Evolutionary conservation across 805 yeast species (phyloP), one percentile per base, ranked within the genome.

Genomic region (Metschnikowia rubicola): DNA sequence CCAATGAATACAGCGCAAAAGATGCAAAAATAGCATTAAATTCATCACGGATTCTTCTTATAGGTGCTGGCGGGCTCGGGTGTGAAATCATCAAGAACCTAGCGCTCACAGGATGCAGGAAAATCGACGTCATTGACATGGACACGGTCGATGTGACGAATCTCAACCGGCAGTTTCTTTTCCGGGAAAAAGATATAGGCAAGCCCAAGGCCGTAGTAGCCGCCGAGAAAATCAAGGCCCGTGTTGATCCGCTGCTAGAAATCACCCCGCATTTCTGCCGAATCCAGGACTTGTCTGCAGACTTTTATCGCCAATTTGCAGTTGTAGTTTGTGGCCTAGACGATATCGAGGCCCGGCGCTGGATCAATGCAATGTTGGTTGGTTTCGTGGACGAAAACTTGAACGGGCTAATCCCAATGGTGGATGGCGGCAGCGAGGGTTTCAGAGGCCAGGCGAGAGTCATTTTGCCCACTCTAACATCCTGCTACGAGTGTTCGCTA

Each of bases 401-500:
- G 30, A 55, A 59, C 37, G 56, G 59, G 13, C 46, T 72, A 13
- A 63, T 72, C 2, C 77, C 77, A 1, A 48, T 92, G 61, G 81
- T 94, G 12, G 99, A 92, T 62, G 97, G 97, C 4, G 99, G 97
- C 3, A 86, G 96, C 0, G 98, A 92, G 61, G 97, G 97, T 0
- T 85, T 92, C 60, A 78, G 86, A 54, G 99, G 99, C 3, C 96
- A 92, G 59, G 79, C 90, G 11, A 82, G 96, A 58, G 85, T 89
- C 11, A 89, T 92, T 34, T 66, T 90, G 13, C 98, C 99, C 1
- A 81, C 88, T 0, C 65, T 89, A 30, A 81, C 92, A 0, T 86
- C 97, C 0, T 92, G 99, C 66, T 92, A 88, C 69, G 98, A 92
- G 63, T 92, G 99, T 60, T 86, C 96, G 5, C 70, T 88, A 44